phyloP scores from a whole-genome alignment of 257 asterid genomes.

The Ilex aquifolium region DNA sequence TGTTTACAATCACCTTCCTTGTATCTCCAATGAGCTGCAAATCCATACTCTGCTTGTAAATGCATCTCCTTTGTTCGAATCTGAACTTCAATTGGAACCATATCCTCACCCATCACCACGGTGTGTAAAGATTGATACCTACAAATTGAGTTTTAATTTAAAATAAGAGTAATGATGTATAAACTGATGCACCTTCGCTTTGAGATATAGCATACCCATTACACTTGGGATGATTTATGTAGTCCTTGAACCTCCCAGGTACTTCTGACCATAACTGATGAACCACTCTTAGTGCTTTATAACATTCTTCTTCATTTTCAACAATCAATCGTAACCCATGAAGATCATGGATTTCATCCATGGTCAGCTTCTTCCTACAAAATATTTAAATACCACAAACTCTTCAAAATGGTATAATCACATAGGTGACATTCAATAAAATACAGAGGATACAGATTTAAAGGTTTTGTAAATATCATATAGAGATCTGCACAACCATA shows the following conservation, averaged over 20 bases:
- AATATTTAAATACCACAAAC: constrained; percentile 5
- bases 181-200: not conserved
- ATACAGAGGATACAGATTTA: not conserved
- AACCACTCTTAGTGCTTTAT: constrained; percentile 68
- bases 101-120: constrained; percentile 66
- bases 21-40: constrained; percentile 98
- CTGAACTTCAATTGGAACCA: constrained; percentile 90
- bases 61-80: constrained; percentile 97
- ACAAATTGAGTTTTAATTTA: constrained; percentile 17
- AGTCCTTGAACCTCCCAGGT: constrained; percentile 90
- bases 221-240: constrained; percentile 63
- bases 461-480: no score
- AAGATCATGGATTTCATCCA: constrained; percentile 90
- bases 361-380: constrained; percentile 76
- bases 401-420: constrained; percentile 1
- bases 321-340: constrained; percentile 88
- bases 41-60: constrained; percentile 95
- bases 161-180: constrained; percentile 1
- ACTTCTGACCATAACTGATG: constrained; percentile 77
- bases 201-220: constrained; percentile 57
- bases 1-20: constrained; percentile 84
- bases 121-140: constrained; percentile 93
- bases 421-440: not conserved
- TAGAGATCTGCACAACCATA: no score
- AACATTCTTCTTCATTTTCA: constrained; percentile 85